These are phyloP conservation scores for Skeletonema marinoi DNA, from an alignment of 108 stramenopile species.

Conservation along the genomic window DNA sequence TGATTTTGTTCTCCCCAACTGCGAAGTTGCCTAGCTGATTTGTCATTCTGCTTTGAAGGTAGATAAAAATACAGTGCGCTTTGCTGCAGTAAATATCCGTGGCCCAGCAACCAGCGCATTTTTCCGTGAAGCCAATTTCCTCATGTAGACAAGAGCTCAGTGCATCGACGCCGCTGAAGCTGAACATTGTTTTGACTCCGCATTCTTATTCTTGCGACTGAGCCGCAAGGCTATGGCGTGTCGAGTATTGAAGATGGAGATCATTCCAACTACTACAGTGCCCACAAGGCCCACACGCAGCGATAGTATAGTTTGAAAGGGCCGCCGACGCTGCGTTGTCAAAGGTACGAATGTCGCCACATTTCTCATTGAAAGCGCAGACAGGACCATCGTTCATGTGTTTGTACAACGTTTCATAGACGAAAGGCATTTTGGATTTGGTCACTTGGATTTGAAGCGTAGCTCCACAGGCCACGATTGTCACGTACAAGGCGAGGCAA, in stretches of 20 bases:
- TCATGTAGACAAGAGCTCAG: background rate
- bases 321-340: background rate
- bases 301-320: conserved; percentile 2
- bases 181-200: conserved; percentile 6
- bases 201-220: conserved; percentile 10
- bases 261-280: conserved; percentile 18
- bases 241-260: conserved; percentile 16
- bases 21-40: conserved; percentile 14
- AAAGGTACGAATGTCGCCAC: conserved; percentile 11
- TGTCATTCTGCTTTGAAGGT: conserved; percentile 8
- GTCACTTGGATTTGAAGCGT: conserved; percentile 3
- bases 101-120: conserved; percentile 17
- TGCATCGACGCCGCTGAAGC: background rate
- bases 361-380: conserved; percentile 9
- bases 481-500: background rate
- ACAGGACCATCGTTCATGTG: background rate
- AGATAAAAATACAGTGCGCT: conserved; percentile 9
- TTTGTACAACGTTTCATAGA: background rate
- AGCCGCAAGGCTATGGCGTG: background rate
- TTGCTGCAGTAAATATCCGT: conserved; percentile 4
- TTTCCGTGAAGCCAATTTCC: conserved; percentile 5
- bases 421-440: conserved; percentile 7
- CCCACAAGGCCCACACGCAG: conserved; percentile 9
- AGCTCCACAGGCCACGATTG: conserved; percentile 3
- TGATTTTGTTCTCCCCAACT: conserved; percentile 3